phyloP scores from a whole-genome alignment of 768 basidiomycete species.

The Mycena sanguinolenta region DNA sequence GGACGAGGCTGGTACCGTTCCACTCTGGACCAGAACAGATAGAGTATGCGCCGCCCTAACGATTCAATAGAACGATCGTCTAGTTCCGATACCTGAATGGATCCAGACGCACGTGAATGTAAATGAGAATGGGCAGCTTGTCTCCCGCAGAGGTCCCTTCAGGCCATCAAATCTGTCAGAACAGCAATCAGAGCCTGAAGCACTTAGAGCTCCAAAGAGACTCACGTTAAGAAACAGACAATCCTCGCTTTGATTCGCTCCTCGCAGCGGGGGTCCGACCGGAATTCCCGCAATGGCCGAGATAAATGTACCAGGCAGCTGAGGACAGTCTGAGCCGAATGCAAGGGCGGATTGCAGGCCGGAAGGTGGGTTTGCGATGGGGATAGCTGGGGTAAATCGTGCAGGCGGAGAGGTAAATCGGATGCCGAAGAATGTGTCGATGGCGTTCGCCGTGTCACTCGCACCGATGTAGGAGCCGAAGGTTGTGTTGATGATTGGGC shows the following conservation, averaged over 20 bases:
- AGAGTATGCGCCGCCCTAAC: constrained; percentile 11
- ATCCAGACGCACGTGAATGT: neutral
- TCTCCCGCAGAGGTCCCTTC: neutral
- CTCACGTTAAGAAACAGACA: constrained; percentile 19
- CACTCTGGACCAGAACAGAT: constrained; percentile 9
- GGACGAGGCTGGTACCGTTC: constrained; percentile 4
- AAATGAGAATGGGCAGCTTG: neutral
- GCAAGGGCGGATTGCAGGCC: neutral
- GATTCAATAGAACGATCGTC: neutral
- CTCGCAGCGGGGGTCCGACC: constrained; percentile 12
- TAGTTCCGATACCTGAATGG: neutral
- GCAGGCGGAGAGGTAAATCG: neutral
- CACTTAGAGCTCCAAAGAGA: neutral
- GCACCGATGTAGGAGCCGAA: constrained; percentile 16
- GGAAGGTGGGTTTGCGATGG: neutral
- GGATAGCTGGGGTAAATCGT: constrained; percentile 8
- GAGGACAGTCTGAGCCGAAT: constrained; percentile 22
- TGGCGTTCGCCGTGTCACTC: constrained; percentile 7
- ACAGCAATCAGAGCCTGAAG: neutral
- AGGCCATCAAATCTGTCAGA: neutral
- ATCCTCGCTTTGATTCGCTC: constrained; percentile 17
- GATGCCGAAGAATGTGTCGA: constrained; percentile 16
- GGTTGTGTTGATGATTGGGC: constrained; percentile 6
- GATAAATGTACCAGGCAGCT: neutral
- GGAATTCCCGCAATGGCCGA: neutral